Conservation (phyloP, 257 asterid species). For the Penstemon barbatus region DNA sequence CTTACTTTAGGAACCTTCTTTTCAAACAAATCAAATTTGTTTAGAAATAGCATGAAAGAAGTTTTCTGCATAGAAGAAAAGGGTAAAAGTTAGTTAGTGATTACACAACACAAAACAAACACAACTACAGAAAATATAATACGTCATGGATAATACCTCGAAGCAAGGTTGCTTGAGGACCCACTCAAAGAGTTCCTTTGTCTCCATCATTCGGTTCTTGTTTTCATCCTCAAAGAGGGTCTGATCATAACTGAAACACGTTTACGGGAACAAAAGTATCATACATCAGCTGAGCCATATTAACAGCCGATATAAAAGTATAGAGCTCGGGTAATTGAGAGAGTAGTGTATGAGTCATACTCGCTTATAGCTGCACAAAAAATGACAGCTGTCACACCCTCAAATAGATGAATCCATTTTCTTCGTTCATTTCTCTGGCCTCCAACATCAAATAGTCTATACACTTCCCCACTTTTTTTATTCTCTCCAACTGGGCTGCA, state of each 20-base stretch:
- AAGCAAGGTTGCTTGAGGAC: slow-evolving; percentile 95
- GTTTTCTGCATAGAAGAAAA: slow-evolving; percentile 74
- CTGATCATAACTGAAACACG: slow-evolving; percentile 79
- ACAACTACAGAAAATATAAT: slow-evolving; percentile 3
- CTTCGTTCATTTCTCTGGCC: slow-evolving; percentile 99
- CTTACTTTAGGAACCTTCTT: slow-evolving; percentile 91
- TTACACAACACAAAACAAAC: slow-evolving; percentile 12
- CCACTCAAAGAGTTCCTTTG: slow-evolving; percentile 98
- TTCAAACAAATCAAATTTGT: slow-evolving; percentile 96
- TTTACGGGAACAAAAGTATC: slow-evolving; percentile 3
- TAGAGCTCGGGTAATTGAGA: not conserved
- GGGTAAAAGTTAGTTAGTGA: slow-evolving; percentile 12
- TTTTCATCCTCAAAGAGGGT: slow-evolving; percentile 92
- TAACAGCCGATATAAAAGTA: not conserved
- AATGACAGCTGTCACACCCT: slow-evolving; percentile 97
- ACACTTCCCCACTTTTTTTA: slow-evolving; percentile 96
- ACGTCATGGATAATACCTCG: slow-evolving; percentile 55
- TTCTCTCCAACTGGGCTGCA: slow-evolving; percentile 99
- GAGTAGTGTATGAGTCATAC: slow-evolving; percentile 52
- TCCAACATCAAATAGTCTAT: slow-evolving; percentile 94
- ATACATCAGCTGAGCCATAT: slow-evolving; percentile 16
- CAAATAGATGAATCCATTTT: slow-evolving; percentile 98
- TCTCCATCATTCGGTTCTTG: slow-evolving; percentile 91
- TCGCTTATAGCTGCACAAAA: slow-evolving; percentile 99
- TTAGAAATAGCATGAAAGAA: slow-evolving; percentile 94